A percentile compares a stretch with the other conserved stretches of the same genome.
Evolutionary conservation across 768 basidiomycete genomes (phyloP).

Genomic region (Rhizopogon roseolus): DNA sequence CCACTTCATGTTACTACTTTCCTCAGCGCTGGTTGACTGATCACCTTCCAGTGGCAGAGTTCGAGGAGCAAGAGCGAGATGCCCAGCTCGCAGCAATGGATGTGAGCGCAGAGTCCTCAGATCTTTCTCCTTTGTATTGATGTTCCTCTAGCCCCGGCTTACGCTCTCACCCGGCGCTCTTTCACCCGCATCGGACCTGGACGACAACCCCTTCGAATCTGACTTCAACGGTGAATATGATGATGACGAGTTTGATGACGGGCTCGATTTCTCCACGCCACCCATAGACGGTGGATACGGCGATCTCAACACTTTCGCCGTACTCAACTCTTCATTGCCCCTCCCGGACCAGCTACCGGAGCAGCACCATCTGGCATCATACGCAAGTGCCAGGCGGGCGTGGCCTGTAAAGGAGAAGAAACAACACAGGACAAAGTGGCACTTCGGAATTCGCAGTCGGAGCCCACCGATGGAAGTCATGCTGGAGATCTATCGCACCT

Average conservation of each 20-base stretch:
- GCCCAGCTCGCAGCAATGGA: slow-evolving; percentile 77
- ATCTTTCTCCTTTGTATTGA: slow-evolving; percentile 6
- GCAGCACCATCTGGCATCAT: slow-evolving; percentile 69
- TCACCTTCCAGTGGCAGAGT: slow-evolving; percentile 54
- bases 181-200: slow-evolving; percentile 59
- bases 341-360: slow-evolving; percentile 59
- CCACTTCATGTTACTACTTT: neutral
- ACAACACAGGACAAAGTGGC: slow-evolving; percentile 86
- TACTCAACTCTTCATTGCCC: slow-evolving; percentile 86
- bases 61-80: slow-evolving; percentile 84
- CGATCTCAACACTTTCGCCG: slow-evolving; percentile 67
- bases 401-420: slow-evolving; percentile 59
- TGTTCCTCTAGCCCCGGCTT: slow-evolving; percentile 54
- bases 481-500: slow-evolving; percentile 94
- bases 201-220: slow-evolving; percentile 79
- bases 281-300: slow-evolving; percentile 25
- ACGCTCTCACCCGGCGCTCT: slow-evolving; percentile 61
- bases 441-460: slow-evolving; percentile 94
- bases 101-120: slow-evolving; percentile 43
- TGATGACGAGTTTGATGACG: slow-evolving; percentile 51
- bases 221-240: slow-evolving; percentile 44
- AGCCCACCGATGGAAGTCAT: slow-evolving; percentile 99
- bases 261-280: slow-evolving; percentile 44
- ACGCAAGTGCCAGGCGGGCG: slow-evolving; percentile 44
- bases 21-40: slow-evolving; percentile 10